phyloP scores from a whole-genome alignment of 345 rosid species.

The Brassica nigra region DNA sequence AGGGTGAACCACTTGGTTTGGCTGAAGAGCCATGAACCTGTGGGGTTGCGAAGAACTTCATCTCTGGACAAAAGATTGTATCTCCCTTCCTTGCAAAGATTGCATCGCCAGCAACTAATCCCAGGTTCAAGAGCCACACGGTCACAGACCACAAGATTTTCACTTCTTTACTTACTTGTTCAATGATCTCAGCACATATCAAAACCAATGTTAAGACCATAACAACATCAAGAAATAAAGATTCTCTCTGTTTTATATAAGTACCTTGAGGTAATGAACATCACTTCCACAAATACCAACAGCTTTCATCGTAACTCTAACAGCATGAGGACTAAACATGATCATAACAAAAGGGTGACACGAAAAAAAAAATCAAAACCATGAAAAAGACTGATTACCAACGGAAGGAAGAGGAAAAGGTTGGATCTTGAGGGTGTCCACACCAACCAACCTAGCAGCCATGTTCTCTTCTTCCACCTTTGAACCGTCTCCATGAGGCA shows the following conservation, averaged over 20 bases:
- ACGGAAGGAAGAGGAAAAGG: conserved; percentile 72
- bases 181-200: conserved; percentile 78
- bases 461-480: conserved; percentile 63
- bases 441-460: conserved; percentile 83
- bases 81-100: conserved; percentile 63
- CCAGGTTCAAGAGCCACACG: conserved; percentile 92
- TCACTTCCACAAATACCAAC: conserved; percentile 94
- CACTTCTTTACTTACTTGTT: conserved; percentile 76
- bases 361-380: not conserved
- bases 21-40: conserved; percentile 89
- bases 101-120: conserved; percentile 78
- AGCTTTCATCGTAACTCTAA: conserved; percentile 76
- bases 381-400: conserved; percentile 42
- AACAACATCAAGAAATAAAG: not conserved
- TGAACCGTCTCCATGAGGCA: conserved; percentile 54
- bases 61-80: conserved; percentile 82
- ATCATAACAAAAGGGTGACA: conserved; percentile 10
- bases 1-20: conserved; percentile 88
- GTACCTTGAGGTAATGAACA: conserved; percentile 89
- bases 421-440: conserved; percentile 82
- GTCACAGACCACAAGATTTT: conserved; percentile 65
- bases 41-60: conserved; percentile 95
- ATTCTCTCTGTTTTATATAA: not conserved
- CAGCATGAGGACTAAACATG: conserved; percentile 53
- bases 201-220: conserved; percentile 1